Conservation (phyloP, 495 filamentous ascomycete species). For the Neohortaea acidophila region DNA sequence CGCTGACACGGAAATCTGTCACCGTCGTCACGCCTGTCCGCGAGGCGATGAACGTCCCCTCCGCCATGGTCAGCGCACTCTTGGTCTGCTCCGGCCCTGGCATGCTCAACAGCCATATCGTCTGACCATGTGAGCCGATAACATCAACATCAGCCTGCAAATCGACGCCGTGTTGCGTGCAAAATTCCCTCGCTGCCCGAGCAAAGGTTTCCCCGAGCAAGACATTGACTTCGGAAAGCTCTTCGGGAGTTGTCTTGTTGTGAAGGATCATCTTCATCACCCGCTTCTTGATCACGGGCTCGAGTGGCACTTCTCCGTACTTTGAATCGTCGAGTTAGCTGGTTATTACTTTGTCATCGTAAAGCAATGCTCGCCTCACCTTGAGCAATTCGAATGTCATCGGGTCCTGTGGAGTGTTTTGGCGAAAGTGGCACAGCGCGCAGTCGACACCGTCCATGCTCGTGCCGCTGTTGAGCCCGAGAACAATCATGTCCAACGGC, state of each 20-base stretch:
- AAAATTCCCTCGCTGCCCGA: conserved; percentile 17
- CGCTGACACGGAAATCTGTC: conserved; percentile 32
- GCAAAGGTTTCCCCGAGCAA: conserved; percentile 18
- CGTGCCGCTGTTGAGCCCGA: conserved; percentile 38
- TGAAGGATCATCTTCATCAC: conserved; percentile 16
- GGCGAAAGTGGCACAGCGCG: conserved; percentile 14
- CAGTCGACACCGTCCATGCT: conserved; percentile 26
- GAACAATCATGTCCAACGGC: conserved; percentile 31
- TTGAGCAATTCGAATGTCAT: conserved; percentile 25
- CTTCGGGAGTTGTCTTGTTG: conserved; percentile 11
- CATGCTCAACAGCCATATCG: conserved; percentile 43
- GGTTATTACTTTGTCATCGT: no score
- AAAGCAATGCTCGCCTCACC: no score
- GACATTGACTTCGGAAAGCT: conserved; percentile 17
- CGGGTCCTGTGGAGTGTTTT: conserved; percentile 6
- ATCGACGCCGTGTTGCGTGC: conserved; percentile 30
- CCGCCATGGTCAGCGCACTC: conserved; percentile 35
- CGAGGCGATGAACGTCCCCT: conserved; percentile 30
- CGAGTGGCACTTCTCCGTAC: conserved; percentile 34
- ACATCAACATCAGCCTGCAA: conserved; percentile 37
- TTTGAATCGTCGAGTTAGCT: not conserved
- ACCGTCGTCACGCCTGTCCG: conserved; percentile 31
- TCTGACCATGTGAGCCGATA: conserved; percentile 44
- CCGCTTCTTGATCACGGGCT: conserved; percentile 38
- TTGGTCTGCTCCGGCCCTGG: conserved; percentile 34